phyloP scores from a whole-genome alignment of 2,329 filamentous ascomycete genomes.

The Ophiocordyceps camponoti-saundersi region DNA sequence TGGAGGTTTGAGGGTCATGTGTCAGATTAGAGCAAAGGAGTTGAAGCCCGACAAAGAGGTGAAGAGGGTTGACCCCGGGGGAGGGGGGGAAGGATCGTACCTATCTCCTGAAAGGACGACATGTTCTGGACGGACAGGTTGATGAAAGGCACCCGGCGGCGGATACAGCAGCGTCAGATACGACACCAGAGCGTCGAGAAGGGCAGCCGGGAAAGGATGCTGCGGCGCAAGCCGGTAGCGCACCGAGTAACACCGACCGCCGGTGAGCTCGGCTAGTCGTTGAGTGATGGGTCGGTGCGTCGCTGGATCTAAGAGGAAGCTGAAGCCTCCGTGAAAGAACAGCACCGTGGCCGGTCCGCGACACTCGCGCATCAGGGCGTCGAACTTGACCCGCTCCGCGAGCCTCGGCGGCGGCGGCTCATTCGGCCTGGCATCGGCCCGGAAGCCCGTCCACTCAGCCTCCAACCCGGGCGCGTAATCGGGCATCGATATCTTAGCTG shows the following conservation, averaged over 20 bases:
- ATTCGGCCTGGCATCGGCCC: slow-evolving; percentile 31
- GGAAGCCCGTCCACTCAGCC: slow-evolving; percentile 62
- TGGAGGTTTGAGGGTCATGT: slow-evolving; percentile 11
- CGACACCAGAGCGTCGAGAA: slow-evolving; percentile 55
- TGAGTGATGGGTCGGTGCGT: slow-evolving; percentile 43
- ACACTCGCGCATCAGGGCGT: slow-evolving; percentile 49
- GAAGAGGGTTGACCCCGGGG: background rate
- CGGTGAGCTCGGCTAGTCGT: slow-evolving; percentile 46
- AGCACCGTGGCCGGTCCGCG: slow-evolving; percentile 46
- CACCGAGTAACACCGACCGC: slow-evolving; percentile 53
- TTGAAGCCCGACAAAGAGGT: no score
- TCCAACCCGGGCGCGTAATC: slow-evolving; percentile 38
- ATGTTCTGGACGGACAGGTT: slow-evolving; percentile 43
- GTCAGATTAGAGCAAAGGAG: no score
- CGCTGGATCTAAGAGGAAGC: slow-evolving; percentile 53
- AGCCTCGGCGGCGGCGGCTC: slow-evolving; percentile 32
- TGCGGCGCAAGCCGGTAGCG: slow-evolving; percentile 63
- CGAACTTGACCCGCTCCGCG: slow-evolving; percentile 47
- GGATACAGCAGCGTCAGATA: slow-evolving; percentile 62
- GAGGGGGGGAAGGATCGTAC: slow-evolving; percentile 13
- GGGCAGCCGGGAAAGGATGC: slow-evolving; percentile 54
- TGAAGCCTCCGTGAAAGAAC: slow-evolving; percentile 64
- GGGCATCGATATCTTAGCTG: slow-evolving; percentile 19
- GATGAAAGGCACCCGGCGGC: slow-evolving; percentile 48
- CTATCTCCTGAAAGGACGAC: slow-evolving; percentile 60